A percentile compares a stretch with the other conserved stretches of the same genome.
phyloP scores from a whole-genome alignment of 352 stramenopile genomes.

The Globisporangium canariense region DNA sequence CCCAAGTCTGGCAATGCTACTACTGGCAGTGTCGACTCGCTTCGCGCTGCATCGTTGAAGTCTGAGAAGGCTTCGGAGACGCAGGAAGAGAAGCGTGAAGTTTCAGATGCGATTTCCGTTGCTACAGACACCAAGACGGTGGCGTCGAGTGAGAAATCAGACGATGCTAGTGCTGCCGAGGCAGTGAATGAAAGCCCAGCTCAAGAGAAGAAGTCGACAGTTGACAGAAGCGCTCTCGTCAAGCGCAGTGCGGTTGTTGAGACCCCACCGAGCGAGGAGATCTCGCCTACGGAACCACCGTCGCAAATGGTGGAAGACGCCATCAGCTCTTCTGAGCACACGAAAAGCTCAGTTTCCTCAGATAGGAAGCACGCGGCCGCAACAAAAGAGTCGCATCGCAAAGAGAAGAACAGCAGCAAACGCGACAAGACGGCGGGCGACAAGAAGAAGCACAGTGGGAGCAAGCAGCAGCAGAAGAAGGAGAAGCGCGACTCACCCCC shows the following conservation, averaged over 20 bases:
- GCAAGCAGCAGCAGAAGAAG: slow-evolving; percentile 38
- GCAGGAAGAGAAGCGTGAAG: not conserved
- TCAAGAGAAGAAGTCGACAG: not conserved
- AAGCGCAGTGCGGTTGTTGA: not conserved
- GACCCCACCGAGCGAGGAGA: slow-evolving; percentile 13
- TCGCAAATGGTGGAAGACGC: slow-evolving; percentile 1
- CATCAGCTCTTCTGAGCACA: not conserved
- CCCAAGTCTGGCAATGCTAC: not conserved
- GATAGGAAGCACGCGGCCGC: slow-evolving; percentile 24
- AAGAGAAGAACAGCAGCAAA: slow-evolving; percentile 34
- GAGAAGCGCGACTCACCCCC: slow-evolving; percentile 49
- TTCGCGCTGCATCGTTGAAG: not conserved
- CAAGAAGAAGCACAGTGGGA: slow-evolving; percentile 35
- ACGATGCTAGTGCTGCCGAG: not conserved
- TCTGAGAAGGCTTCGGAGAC: not conserved
- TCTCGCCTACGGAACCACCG: slow-evolving; percentile 13
- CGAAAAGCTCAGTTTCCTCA: not conserved
- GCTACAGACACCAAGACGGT: not conserved
- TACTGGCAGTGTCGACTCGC: not conserved
- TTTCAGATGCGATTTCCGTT: not conserved
- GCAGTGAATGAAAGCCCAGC: not conserved
- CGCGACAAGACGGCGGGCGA: slow-evolving; percentile 21
- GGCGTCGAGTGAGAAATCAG: not conserved
- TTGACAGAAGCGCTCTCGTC: not conserved
- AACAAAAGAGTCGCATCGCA: slow-evolving; percentile 20